Conservation (phyloP, 1,284 basidiomycete species). For the Bondarzewia mesenterica region DNA sequence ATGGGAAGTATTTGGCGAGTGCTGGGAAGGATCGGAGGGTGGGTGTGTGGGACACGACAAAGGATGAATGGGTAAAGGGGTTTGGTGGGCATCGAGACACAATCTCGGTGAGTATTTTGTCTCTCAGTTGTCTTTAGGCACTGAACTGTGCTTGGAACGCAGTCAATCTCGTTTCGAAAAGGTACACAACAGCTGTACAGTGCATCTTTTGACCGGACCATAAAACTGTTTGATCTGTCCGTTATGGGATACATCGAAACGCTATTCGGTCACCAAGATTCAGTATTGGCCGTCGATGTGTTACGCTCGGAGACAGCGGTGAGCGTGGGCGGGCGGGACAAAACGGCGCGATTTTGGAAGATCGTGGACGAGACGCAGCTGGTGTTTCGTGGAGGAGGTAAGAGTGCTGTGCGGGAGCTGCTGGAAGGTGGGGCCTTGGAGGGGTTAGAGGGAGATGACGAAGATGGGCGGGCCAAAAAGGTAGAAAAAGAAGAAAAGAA, state of each 20-base stretch:
- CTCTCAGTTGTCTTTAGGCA: too few species aligned
- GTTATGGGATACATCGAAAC: constrained; percentile 93
- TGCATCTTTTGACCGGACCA: constrained; percentile 84
- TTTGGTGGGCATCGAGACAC: constrained; percentile 83
- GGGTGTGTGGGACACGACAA: constrained; percentile 78
- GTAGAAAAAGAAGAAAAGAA: constrained; percentile 27
- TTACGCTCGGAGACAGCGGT: constrained; percentile 82
- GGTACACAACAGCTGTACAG: constrained; percentile 83
- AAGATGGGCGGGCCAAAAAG: too few species aligned
- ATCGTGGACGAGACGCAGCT: constrained; percentile 93
- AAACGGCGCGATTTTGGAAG: constrained; percentile 94
- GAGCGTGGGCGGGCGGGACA: constrained; percentile 85
- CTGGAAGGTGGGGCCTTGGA: constrained; percentile 71
- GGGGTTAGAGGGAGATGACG: constrained; percentile 27
- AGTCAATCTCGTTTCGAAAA: constrained; percentile 79
- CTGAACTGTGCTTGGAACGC: too few species aligned
- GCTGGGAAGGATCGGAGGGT: constrained; percentile 80
- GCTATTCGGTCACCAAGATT: constrained; percentile 95
- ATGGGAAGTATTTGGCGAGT: constrained; percentile 81
- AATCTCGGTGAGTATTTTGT: constrained; percentile 59
- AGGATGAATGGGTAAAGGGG: constrained; percentile 66
- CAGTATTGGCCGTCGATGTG: constrained; percentile 71
- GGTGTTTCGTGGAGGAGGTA: constrained; percentile 90
- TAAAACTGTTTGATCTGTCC: constrained; percentile 84
- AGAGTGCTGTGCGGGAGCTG: constrained; percentile 71